Evolutionary conservation across 805 yeast species (phyloP).

Genomic region (Saturnispora diversa): DNA sequence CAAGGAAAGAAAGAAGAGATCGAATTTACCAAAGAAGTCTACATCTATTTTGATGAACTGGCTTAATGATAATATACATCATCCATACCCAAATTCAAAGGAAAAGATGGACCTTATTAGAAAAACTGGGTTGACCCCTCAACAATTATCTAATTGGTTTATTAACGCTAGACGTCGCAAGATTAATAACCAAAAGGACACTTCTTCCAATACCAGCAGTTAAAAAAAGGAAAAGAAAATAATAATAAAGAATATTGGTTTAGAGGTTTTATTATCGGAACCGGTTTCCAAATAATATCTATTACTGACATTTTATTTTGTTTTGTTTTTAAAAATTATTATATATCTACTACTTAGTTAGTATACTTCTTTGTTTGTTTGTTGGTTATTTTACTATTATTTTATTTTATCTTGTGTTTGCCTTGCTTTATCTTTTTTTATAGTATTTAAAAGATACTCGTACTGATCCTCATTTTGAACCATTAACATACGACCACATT

Average conservation of each 20-base stretch:
- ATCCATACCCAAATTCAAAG: conserved; percentile 52
- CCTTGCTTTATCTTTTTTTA: conserved; percentile 10
- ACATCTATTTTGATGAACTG: conserved; percentile 45
- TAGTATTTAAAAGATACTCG: conserved; percentile 39
- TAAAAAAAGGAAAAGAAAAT: not conserved
- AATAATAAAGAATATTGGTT: too few relatives aligned
- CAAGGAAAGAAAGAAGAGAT: conserved; percentile 30
- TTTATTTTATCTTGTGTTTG: conserved; percentile 13
- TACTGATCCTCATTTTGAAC: conserved; percentile 47
- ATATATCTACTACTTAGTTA: too few relatives aligned
- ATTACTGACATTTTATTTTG: too few relatives aligned
- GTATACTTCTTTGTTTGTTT: too few relatives aligned
- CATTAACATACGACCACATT: conserved; percentile 46
- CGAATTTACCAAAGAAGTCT: conserved; percentile 53
- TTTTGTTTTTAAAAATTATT: too few relatives aligned
- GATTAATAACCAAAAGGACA: conserved; percentile 30
- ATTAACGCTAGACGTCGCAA: conserved; percentile 56
- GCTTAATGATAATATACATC: conserved; percentile 48
- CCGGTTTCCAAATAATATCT: too few relatives aligned
- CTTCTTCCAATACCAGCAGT: not conserved
- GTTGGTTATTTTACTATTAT: too few relatives aligned
- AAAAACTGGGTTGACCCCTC: conserved; percentile 49
- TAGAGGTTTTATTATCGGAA: too few relatives aligned
- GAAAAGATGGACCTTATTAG: conserved; percentile 48
- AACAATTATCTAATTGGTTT: conserved; percentile 55